phyloP scores from a whole-genome alignment of 768 basidiomycete species.

The Russula compacta region DNA sequence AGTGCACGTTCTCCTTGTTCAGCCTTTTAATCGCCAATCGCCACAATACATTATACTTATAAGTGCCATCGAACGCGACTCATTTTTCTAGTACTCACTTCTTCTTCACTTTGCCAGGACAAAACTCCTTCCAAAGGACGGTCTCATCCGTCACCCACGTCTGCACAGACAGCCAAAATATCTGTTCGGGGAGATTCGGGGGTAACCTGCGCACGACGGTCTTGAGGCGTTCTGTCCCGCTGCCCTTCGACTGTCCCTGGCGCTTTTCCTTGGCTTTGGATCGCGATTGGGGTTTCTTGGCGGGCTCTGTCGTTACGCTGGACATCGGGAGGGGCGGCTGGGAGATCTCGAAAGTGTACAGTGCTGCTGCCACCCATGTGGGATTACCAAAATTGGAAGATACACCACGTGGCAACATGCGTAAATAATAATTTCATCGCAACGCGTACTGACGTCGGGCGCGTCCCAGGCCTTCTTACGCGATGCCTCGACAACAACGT shows the following conservation, averaged over 20 bases:
- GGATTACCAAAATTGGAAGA: background rate
- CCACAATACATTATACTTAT: background rate
- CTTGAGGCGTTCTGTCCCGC: constrained; percentile 61
- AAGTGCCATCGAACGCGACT: background rate
- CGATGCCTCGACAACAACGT: no score
- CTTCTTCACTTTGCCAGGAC: constrained; percentile 60
- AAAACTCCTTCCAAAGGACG: constrained; percentile 54
- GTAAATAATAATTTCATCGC: background rate
- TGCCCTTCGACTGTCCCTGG: constrained; percentile 23
- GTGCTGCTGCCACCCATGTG: background rate
- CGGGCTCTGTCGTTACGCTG: constrained; percentile 15
- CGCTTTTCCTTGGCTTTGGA: constrained; percentile 27
- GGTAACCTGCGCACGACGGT: constrained; percentile 81
- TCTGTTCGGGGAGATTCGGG: constrained; percentile 80
- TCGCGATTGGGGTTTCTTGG: constrained; percentile 22
- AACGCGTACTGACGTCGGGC: background rate
- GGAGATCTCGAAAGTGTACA: background rate
- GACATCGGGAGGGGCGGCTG: background rate
- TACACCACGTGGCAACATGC: background rate
- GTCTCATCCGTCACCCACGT: constrained; percentile 77
- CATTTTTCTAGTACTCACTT: constrained; percentile 36
- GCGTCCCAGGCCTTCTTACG: no score
- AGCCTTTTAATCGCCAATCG: constrained; percentile 33
- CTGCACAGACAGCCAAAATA: constrained; percentile 91
- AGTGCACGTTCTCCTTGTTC: constrained; percentile 77